Base-by-base conservation (phyloP, 2,329 filamentous ascomycete genomes). In the Diaporthe sp. region DNA sequence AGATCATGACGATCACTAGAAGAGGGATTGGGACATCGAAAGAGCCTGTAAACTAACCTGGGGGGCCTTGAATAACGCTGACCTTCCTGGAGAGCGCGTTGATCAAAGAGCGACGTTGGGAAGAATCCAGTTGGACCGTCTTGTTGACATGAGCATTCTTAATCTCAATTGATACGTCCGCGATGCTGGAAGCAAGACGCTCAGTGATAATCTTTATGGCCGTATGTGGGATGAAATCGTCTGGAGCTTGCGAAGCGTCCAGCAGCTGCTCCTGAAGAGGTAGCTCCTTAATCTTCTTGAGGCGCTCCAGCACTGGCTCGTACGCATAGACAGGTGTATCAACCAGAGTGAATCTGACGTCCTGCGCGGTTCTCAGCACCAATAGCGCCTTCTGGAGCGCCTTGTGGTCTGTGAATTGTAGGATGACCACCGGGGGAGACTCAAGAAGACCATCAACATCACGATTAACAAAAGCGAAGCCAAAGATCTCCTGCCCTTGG, bases 31-130 rank as follows among this genome's bases (percentile, higher is more conserved):
- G 8, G n/a, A 1, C 1, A 25, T 2, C 7, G 38, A 28, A n/a
- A 25, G 25, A 50, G 4, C 3, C 4, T 17, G 25, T 17, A 13
- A 28, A 8, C 54, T 17, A 5, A 90, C 91, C 93, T 77, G 93
- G 94, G 1, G 94, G 94, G 0, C 93, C 93, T 83, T 95, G 93
- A 2, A 95, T 93, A 0, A 92, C 80, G 64, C 89, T 90, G 0
- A 95, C 81, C 0, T 83, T 81, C 10, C 87, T 87, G 0, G 80
- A 83, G 0, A 95, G 77, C 0, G 90, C 89, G 22, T 86, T 81
- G 3, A 90, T 75, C 0, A 95, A 79, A 1, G 92, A 92, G 0
- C 84, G 77, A 0, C 87, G 82, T 77, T 95, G 93, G 0, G 92
- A 87, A 13, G 81, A 67, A 69, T 84, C 78, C 1, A 79, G 66